Evolutionary conservation across 768 basidiomycete genomes (phyloP).

Genomic region (Russula griseocarnosa): DNA sequence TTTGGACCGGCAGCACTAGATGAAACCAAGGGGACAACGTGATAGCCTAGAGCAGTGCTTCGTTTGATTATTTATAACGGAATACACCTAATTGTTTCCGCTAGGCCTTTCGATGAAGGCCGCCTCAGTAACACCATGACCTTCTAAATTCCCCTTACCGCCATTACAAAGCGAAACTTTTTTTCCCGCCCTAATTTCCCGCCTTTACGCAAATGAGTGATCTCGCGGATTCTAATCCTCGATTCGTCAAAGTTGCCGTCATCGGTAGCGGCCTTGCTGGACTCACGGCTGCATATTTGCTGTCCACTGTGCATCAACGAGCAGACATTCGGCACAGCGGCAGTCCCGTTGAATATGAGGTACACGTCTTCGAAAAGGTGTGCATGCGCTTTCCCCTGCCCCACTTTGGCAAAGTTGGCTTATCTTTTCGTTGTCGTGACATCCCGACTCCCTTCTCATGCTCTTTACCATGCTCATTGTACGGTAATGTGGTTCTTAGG

Average conservation of each 20-base stretch:
- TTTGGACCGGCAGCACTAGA: no score
- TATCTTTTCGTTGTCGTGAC: background rate
- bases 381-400: slow-evolving; percentile 23
- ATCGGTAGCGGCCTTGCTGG: slow-evolving; percentile 73
- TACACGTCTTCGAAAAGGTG: slow-evolving; percentile 75
- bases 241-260: slow-evolving; percentile 55
- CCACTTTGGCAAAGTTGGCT: background rate
- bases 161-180: background rate
- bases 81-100: background rate
- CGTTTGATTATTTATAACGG: background rate
- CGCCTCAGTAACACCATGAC: background rate
- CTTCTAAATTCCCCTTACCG: background rate
- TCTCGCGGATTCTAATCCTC: background rate
- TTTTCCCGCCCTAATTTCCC: background rate
- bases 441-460: background rate
- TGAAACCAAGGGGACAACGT: background rate
- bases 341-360: slow-evolving; percentile 50
- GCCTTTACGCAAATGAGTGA: background rate
- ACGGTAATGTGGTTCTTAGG: slow-evolving; percentile 36
- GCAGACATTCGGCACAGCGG: slow-evolving; percentile 7
- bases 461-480: background rate
- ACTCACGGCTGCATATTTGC: slow-evolving; percentile 60
- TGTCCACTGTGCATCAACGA: slow-evolving; percentile 36
- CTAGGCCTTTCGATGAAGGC: background rate
- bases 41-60: no score